Evolutionary conservation across 495 filamentous ascomycete species (phyloP), one percentile per base, ranked within the genome.

Genomic region (Rhizodiscina lignyota): DNA sequence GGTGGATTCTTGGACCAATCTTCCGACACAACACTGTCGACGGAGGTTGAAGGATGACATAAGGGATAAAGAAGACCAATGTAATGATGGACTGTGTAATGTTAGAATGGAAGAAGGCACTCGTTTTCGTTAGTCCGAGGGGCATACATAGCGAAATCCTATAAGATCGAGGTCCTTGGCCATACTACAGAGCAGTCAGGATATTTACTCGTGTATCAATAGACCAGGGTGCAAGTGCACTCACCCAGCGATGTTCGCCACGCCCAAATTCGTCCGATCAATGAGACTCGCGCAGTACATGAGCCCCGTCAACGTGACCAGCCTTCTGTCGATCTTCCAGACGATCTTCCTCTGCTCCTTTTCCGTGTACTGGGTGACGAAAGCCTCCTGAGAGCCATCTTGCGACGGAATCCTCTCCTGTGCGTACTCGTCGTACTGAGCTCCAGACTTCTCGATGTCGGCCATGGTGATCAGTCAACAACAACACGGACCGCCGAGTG

Each of bases 231-330:
- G 16, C 18, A 32, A 22, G 15, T 11, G 6, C 10, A 10, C 29
- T 3, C 19, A 44, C 60, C 67, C 75, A 20, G 73, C 74, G 40
- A 83, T 66, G 20, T 62, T 61, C 30, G 77, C 77, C 24, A 62
- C 62, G 34, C 65, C 62, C 43, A 81, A 43, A 50, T 83, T 83
- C 4, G 72, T 78, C 2, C 77, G 56, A 50, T 81, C 77, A 67
- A 81, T 74, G 35, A 81, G 48, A 20, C 60, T 67, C 39, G 77
- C 60, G 43, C 68, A 74, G 51, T 81, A 80, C 47, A 78, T 62
- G 42, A 70, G 50, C 4, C 77, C 77, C 2, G 72, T 59, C 21
- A 71, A 79, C 0, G 67, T 52, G 21, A 81, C 72, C 6, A 83
- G 57, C 0, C 77, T 68, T 22, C 61, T 44, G 45, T 83, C 77